A percentile compares a stretch with the other conserved stretches of the same genome.
Evolutionary conservation across 345 rosid genomes (phyloP).

Genomic region (Syzygium aromaticum): DNA sequence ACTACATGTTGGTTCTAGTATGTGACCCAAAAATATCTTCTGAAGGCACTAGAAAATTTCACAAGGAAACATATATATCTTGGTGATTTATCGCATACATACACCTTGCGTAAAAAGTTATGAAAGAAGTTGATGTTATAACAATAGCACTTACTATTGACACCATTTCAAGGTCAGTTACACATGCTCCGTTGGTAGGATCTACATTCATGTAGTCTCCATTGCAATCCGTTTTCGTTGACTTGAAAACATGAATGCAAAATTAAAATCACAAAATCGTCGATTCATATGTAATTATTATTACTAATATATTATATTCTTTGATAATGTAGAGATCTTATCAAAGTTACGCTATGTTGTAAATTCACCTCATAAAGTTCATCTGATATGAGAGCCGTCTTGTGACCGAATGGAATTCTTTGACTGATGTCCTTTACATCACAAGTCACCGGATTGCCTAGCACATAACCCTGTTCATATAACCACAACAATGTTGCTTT

Average conservation of each 20-base stretch:
- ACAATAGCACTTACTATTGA: neutral
- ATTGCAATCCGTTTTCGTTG: conserved; percentile 4
- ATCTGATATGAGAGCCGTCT: conserved; percentile 48
- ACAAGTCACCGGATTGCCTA: conserved; percentile 36
- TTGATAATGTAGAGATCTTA: neutral
- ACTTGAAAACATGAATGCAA: neutral
- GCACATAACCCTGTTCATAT: conserved; percentile 27
- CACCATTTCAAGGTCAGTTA: neutral
- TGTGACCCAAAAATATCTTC: neutral
- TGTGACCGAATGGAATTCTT: conserved; percentile 21
- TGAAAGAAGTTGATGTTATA: neutral
- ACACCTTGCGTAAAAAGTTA: neutral
- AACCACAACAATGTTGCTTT: neutral
- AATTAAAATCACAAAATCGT: neutral
- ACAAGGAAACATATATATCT: neutral
- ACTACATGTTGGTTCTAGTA: conserved; percentile 2
- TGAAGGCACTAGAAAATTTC: neutral
- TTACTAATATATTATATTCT: neutral
- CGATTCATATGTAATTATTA: neutral
- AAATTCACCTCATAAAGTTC: conserved; percentile 38
- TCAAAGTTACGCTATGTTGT: neutral
- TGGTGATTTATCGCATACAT: neutral
- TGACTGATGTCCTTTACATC: conserved; percentile 9
- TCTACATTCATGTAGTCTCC: conserved; percentile 8
- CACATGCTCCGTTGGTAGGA: conserved; percentile 1